phyloP scores from a whole-genome alignment of 345 rosid species.

The Camelina neglecta region DNA sequence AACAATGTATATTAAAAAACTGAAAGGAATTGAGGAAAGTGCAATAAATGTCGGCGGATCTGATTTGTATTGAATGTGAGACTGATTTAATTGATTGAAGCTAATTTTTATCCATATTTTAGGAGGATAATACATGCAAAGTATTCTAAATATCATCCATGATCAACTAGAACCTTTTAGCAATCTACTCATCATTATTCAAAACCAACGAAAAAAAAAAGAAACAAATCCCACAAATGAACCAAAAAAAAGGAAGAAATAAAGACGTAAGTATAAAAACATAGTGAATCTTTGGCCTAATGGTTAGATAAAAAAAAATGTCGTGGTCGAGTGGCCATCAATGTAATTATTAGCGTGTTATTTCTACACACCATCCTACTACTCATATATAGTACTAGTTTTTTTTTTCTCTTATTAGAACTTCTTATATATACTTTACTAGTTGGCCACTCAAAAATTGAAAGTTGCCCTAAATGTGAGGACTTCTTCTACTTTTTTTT shows the following conservation, averaged over 20 bases:
- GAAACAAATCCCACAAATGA: background rate
- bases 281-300: background rate
- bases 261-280: background rate
- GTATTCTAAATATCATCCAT: background rate
- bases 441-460: background rate
- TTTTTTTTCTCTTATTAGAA: too few species aligned
- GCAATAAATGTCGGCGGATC: background rate
- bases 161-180: background rate
- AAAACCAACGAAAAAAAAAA: background rate
- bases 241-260: background rate
- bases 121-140: slow-evolving; percentile 51
- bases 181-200: background rate
- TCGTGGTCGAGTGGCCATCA: background rate
- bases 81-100: background rate
- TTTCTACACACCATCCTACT: background rate
- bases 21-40: background rate
- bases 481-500: background rate
- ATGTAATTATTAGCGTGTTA: background rate
- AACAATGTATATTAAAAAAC: too few species aligned
- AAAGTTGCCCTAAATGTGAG: background rate
- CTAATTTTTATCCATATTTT: background rate
- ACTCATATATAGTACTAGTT: background rate
- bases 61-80: background rate
- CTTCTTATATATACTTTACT: background rate
- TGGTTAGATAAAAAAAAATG: background rate